Evolutionary conservation across 2,329 filamentous ascomycete species (phyloP), one percentile per base, ranked within the genome.

Genomic region (Hypomyces perniciosus): DNA sequence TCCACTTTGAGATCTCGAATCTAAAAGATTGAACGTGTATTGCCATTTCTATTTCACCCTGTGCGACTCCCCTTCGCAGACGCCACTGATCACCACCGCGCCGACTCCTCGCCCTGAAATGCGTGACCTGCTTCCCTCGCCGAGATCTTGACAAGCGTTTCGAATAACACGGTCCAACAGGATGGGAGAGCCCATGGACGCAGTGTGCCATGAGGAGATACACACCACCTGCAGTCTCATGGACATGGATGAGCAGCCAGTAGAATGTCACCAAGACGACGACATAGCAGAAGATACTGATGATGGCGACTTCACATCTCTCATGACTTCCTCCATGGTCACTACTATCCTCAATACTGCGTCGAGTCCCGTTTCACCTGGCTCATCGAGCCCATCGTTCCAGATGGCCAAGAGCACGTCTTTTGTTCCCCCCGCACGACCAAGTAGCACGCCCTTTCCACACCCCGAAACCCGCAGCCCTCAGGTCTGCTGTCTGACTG

Each of bases 381-480:
- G 76, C 29, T 73, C 78, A 10, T 72, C 75, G 5, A 79, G 75
- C 55, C 77, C 76, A 35, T 74, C 74, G 27, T 68, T 75, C 44
- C 71, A 77, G 37, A 76, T 74, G 52, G 62, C 66, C 51, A 76
- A 75, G 51, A 62, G 74, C 34, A 48, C 58, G 30, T 57, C 59
- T n/a, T 64, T 68, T 52, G 60, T 68, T 7, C 67, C 66, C 12
- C 66, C 66, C 4, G 63, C 62, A 5, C 73, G 79, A 46, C 79
- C 79, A 13, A 82, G 78, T 61, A 82, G 79, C 65, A 83, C 79
- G 2, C 79, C 79, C 1, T 83, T 82, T 50, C 77, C 77, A 4
- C 75, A 79, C 51, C 75, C 74, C 45, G 77, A 81, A 45, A 72
- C 73, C 48, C 72, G 75, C 44, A 59, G 58, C 49, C 54, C 62